Base-by-base conservation (phyloP, 148 eudicot species). In the Rhododendron kiyosumense region DNA sequence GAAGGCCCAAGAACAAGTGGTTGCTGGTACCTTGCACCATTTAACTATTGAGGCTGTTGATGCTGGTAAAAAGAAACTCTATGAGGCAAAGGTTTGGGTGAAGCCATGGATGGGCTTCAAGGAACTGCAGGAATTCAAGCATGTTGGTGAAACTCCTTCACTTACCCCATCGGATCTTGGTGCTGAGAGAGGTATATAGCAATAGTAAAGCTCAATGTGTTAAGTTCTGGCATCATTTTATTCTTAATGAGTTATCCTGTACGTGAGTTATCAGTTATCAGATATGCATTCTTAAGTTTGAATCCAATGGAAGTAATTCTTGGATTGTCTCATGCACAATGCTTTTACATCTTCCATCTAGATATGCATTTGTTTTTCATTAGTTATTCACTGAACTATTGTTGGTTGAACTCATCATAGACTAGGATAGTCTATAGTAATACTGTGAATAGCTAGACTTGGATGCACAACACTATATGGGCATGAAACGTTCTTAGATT, bases 51-150 rank as follows among this genome's bases (percentile, higher is more conserved):
- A 95, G 90, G 95, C 91, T 76, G 67, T 87, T 32, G 99, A 96
- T 76, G 95, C 94, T 0, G 97, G 95, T 20, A 91, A 92, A 84
- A 93, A 95, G 88, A 93, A 95, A 81, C 87, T 93, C 45, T 96
- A 93, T 85, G 97, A 94, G 81, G 99, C 97, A 4, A 95, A 96
- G 88, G 92, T 96, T 32, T 95, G 98, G 98, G 97, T 95, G 81
- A 96, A 96, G 90, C 99, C 99, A 84, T 96, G 99, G 99, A 81
- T 92, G 96, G 86, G 93, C 88, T 96, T 93, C 69, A 95, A 92
- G 90, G 94, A 96, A 88, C 87, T 96, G 81, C 99, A 95, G 85
- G 99, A 96, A 83, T 96, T 96, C 85, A 93, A 90, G 88, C 94
- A 92, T 88, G 90, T 90, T 78, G 96, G 86, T 12, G 96, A 95